A percentile compares a stretch with the other conserved stretches of the same genome.
These are phyloP conservation scores for Eimeria acervulina DNA, from an alignment of 169 alveolate genomes.

Conservation along the genomic window DNA sequence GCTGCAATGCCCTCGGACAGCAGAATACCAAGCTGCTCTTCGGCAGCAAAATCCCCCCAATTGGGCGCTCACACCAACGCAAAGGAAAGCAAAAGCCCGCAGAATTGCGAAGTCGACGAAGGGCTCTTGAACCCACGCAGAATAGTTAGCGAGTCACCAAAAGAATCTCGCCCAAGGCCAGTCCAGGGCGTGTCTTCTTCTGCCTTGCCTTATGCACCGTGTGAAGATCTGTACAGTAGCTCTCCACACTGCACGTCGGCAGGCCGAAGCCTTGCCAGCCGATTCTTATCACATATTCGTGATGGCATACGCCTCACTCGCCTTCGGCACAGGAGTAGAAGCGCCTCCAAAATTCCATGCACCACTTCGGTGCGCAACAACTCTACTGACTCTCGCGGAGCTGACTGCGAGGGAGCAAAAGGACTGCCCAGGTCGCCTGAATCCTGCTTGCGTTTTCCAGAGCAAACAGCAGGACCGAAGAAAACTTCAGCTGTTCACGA, in stretches of 20 bases:
- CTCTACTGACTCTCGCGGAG: neutral
- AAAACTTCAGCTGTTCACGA: neutral
- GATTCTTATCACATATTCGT: constrained; percentile 2
- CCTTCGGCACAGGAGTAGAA: neutral
- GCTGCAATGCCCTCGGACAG: neutral
- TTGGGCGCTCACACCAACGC: neutral
- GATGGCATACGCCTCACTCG: constrained; percentile 33
- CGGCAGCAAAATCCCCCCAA: neutral
- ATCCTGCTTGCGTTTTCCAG: neutral
- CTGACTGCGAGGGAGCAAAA: neutral
- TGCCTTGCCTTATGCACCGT: neutral
- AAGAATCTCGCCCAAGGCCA: neutral
- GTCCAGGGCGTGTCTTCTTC: neutral
- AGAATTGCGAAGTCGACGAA: neutral
- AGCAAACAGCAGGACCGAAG: neutral
- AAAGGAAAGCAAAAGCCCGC: neutral
- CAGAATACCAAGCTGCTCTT: neutral
- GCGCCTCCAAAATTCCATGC: neutral
- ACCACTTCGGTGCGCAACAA: neutral
- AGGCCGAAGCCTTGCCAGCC: constrained; percentile 4
- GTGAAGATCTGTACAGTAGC: neutral
- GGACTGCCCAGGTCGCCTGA: neutral
- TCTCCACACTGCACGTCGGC: neutral
- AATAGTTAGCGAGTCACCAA: neutral
- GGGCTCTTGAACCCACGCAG: neutral